Evolutionary conservation across 2,329 filamentous ascomycete genomes (phyloP).

Genomic region (Fusarium pininemorale): DNA sequence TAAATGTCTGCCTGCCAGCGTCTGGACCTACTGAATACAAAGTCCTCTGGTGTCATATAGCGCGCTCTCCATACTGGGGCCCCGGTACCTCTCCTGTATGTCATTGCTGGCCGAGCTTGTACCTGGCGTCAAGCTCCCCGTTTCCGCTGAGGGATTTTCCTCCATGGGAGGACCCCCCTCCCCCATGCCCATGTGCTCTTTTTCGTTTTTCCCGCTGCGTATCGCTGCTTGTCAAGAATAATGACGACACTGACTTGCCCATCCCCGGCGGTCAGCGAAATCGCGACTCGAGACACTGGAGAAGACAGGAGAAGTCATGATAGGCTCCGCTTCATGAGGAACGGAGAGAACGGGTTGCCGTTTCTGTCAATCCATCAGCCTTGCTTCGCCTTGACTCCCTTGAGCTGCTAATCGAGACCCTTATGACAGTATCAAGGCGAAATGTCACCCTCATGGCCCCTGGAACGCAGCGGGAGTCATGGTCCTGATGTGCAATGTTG

Average conservation of each 20-base stretch:
- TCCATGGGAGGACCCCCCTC: conserved; percentile 26
- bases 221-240: conserved; percentile 29
- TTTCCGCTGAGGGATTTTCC: conserved; percentile 44
- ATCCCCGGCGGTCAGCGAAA: conserved; percentile 43
- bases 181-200: conserved; percentile 32
- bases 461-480: not conserved
- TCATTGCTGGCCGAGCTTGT: conserved; percentile 35
- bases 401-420: conserved; percentile 5
- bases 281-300: conserved; percentile 39
- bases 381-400: not conserved
- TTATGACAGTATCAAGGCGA: not conserved
- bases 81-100: conserved; percentile 41
- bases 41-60: conserved; percentile 23
- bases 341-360: conserved; percentile 13
- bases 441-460: conserved; percentile 10
- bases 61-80: conserved; percentile 19
- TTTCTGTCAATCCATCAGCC: conserved; percentile 23
- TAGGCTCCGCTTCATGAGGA: conserved; percentile 10
- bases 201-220: conserved; percentile 22
- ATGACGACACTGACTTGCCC: conserved; percentile 42
- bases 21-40: conserved; percentile 24
- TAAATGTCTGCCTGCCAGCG: not conserved
- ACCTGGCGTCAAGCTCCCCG: conserved; percentile 33
- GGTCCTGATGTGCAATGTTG: conserved; percentile 2
- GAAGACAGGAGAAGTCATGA: conserved; percentile 7